Base-by-base conservation (phyloP, 257 asterid genomes). In the Fraxinus quadrangulata region DNA sequence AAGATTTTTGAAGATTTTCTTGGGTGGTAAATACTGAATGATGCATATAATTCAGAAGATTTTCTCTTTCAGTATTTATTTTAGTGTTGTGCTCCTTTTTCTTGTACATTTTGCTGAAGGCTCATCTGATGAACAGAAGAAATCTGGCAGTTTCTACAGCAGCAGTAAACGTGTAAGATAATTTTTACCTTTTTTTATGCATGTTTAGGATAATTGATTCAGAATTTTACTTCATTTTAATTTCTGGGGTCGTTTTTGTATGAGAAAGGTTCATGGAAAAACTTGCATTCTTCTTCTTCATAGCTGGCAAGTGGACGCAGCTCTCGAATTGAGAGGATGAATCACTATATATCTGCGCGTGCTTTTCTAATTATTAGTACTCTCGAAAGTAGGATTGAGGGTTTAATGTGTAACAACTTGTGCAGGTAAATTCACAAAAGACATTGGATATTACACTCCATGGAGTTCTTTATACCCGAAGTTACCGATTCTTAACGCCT, bases 401-500 rank as follows among this genome's bases (percentile, higher is more conserved):
- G 49, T 19, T 45, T 14, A 45, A 71, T 31, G 6, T 3, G 56
- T 63, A 2, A 26, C 56, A 6, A 73, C 11, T 77, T 42, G 69
- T 80, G 84, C 86, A 94, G 96, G 88, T 77, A 30, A 82, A 72
- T 83, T 76, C 85, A 72, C 78, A 73, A 63, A 91, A 68, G 85
- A 72, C 65, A 73, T 70, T 81, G 81, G 89, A 89, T 28, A 89
- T 94, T 77, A 85, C 76, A 76, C 82, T 92, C 79, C 97, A 92
- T 84, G 98, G 97, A 49, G 74, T 94, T 70, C 78, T 92, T n/a
- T n/a, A n/a, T n/a, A n/a, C n/a, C n/a, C n/a, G n/a, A n/a, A n/a
- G n/a, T n/a, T n/a, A n/a, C n/a, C n/a, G 97, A 63, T 82, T 90
- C 79, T 85, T 92, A 77, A 88, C 88, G 90, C 98, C 97, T 59